phyloP scores from a whole-genome alignment of 306 rosid species.

The Hylodesmum podocarpum region DNA sequence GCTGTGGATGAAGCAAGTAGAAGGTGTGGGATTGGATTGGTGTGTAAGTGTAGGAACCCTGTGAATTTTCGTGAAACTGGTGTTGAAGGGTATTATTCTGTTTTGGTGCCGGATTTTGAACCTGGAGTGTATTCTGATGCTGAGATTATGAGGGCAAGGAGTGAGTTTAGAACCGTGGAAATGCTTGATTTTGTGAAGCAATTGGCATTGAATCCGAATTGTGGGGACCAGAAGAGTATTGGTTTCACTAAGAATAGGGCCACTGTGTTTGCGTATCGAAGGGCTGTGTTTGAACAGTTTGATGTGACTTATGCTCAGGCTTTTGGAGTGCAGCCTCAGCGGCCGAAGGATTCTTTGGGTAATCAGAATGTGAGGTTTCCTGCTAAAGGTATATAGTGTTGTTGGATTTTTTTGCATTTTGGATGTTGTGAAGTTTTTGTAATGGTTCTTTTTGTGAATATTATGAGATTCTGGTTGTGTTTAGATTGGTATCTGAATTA shows the following conservation, averaged over 20 bases:
- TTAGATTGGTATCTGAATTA: too few species aligned
- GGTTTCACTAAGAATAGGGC: slow-evolving; percentile 63
- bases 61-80: slow-evolving; percentile 50
- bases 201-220: slow-evolving; percentile 62
- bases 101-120: slow-evolving; percentile 85
- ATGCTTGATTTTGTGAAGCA: slow-evolving; percentile 61
- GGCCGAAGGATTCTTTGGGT: slow-evolving; percentile 44
- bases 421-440: too few species aligned
- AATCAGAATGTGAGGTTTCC: slow-evolving; percentile 48
- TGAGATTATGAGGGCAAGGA: slow-evolving; percentile 66
- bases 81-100: slow-evolving; percentile 62
- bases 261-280: slow-evolving; percentile 49
- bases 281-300: slow-evolving; percentile 72
- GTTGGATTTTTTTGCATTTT: too few species aligned
- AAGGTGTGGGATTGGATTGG: slow-evolving; percentile 63
- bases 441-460: too few species aligned
- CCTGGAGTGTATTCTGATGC: slow-evolving; percentile 61
- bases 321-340: slow-evolving; percentile 62
- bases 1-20: slow-evolving; percentile 83
- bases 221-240: slow-evolving; percentile 49
- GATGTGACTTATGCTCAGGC: slow-evolving; percentile 98
- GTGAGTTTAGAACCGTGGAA: slow-evolving; percentile 54
- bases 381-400: slow-evolving; percentile 60
- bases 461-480: too few species aligned
- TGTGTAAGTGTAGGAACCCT: slow-evolving; percentile 71